Percentiles rank a stretch among this genome's conserved stretches.
Evolutionary conservation across 768 basidiomycete species (phyloP).

Genomic region (Paxillus rubicundulus): DNA sequence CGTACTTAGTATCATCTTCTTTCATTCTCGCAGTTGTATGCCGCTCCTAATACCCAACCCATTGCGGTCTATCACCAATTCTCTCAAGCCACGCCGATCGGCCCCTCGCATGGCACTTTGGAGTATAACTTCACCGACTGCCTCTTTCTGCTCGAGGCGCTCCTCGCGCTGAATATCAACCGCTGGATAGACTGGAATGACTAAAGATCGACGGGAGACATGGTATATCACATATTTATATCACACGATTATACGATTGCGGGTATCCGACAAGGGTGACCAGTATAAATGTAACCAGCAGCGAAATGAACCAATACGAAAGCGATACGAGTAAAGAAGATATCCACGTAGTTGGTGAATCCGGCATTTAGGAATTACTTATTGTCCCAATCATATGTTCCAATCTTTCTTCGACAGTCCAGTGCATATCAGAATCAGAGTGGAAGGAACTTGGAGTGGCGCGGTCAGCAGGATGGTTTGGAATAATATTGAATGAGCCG

Average conservation of each 20-base stretch:
- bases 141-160: constrained; percentile 56
- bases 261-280: constrained; percentile 24
- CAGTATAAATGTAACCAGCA: constrained; percentile 18
- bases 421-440: constrained; percentile 59
- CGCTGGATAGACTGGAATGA: constrained; percentile 65
- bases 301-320: constrained; percentile 15
- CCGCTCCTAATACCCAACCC: constrained; percentile 42
- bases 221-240: constrained; percentile 31
- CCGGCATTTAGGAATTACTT: constrained; percentile 29
- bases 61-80: constrained; percentile 61
- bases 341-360: constrained; percentile 20
- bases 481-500: constrained; percentile 77
- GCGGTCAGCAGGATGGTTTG: constrained; percentile 44
- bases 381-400: constrained; percentile 63
- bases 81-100: constrained; percentile 52
- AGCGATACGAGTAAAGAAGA: constrained; percentile 7
- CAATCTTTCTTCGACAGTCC: constrained; percentile 74
- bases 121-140: constrained; percentile 64
- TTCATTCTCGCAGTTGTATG: constrained; percentile 40
- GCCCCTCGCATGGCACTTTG: constrained; percentile 60
- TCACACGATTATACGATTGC: constrained; percentile 33
- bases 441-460: constrained; percentile 61
- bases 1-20: constrained; percentile 3
- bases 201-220: constrained; percentile 11
- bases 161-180: constrained; percentile 68